Conservation (phyloP, 495 filamentous ascomycete species). For the Astrocystis sublimbata region DNA sequence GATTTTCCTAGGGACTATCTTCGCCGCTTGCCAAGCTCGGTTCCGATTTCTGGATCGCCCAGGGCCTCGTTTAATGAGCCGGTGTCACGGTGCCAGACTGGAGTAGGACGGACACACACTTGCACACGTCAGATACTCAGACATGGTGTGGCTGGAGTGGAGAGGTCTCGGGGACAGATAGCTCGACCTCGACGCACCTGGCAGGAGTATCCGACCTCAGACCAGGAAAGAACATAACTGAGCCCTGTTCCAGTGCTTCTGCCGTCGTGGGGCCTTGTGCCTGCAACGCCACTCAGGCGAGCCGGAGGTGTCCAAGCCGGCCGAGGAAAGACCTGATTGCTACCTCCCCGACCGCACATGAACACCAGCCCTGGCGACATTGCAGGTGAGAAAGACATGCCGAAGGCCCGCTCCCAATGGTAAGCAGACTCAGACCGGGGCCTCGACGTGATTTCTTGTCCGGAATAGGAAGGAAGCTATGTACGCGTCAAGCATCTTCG, state of each 20-base stretch:
- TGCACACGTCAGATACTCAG: conserved; percentile 18
- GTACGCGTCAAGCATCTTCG: conserved; percentile 1
- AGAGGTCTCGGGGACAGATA: conserved; percentile 9
- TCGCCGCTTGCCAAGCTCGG: conserved; percentile 14
- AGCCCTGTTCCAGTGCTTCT: not conserved
- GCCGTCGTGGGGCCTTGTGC: conserved; percentile 9
- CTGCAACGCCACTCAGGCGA: conserved; percentile 11
- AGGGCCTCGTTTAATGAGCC: conserved; percentile 2
- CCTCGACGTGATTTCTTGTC: conserved; percentile 14
- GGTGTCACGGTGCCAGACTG: conserved; percentile 14
- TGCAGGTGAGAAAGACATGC: conserved; percentile 9
- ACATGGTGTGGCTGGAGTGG: conserved; percentile 7
- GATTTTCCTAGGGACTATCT: not conserved
- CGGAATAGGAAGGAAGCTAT: conserved; percentile 14
- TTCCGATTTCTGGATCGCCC: conserved; percentile 10
- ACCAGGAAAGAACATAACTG: conserved; percentile 1
- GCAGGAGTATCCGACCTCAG: conserved; percentile 12
- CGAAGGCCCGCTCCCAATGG: conserved; percentile 16
- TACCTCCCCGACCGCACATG: conserved; percentile 13
- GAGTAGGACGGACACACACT: conserved; percentile 8
- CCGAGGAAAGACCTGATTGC: conserved; percentile 14
- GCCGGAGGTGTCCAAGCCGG: conserved; percentile 12
- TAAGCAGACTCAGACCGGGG: conserved; percentile 4
- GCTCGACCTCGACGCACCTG: not conserved
- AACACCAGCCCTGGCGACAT: conserved; percentile 4